Conservation (phyloP, 1,284 basidiomycete genomes). For the Xerocomus nothofagi region DNA sequence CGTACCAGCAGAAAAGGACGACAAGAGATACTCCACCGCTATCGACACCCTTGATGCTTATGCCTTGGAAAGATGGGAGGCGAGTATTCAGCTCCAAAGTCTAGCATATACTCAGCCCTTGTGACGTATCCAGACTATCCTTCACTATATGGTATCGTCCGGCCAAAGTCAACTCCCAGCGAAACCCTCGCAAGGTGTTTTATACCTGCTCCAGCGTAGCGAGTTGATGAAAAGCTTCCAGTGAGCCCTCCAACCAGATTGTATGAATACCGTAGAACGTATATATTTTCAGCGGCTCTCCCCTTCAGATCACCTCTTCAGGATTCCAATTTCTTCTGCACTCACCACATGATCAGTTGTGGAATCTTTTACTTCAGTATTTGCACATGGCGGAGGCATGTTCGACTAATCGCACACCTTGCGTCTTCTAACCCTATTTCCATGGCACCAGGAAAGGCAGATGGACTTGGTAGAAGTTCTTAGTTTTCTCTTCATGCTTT, state of each 20-base stretch:
- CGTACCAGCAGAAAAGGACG: slow-evolving; percentile 69
- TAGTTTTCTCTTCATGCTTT: slow-evolving; percentile 93
- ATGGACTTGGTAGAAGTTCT: slow-evolving; percentile 95
- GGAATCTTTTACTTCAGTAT: slow-evolving; percentile 94
- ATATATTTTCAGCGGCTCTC: slow-evolving; percentile 43
- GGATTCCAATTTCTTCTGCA: slow-evolving; percentile 98
- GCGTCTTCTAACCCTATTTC: slow-evolving; percentile 1
- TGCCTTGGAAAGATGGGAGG: slow-evolving; percentile 95
- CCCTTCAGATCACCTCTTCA: slow-evolving; percentile 85
- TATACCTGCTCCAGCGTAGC: slow-evolving; percentile 81
- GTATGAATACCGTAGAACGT: slow-evolving; percentile 2
- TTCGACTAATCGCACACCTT: slow-evolving; percentile 3
- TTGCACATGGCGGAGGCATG: slow-evolving; percentile 76
- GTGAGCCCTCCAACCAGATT: slow-evolving; percentile 41
- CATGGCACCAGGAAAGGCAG: slow-evolving; percentile 60
- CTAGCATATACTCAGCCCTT: background rate
- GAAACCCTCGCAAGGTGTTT: slow-evolving; percentile 78
- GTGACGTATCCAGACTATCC: slow-evolving; percentile 61
- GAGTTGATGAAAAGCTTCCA: slow-evolving; percentile 78
- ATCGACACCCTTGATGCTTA: slow-evolving; percentile 78
- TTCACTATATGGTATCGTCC: slow-evolving; percentile 98
- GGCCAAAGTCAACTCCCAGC: slow-evolving; percentile 67
- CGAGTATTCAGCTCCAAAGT: slow-evolving; percentile 36
- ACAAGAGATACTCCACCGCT: slow-evolving; percentile 52
- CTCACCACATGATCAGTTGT: slow-evolving; percentile 96